Evolutionary conservation across 2,329 filamentous ascomycete genomes (phyloP), one percentile per base, ranked within the genome.

Genomic region (Colletotrichum cordylinicola): DNA sequence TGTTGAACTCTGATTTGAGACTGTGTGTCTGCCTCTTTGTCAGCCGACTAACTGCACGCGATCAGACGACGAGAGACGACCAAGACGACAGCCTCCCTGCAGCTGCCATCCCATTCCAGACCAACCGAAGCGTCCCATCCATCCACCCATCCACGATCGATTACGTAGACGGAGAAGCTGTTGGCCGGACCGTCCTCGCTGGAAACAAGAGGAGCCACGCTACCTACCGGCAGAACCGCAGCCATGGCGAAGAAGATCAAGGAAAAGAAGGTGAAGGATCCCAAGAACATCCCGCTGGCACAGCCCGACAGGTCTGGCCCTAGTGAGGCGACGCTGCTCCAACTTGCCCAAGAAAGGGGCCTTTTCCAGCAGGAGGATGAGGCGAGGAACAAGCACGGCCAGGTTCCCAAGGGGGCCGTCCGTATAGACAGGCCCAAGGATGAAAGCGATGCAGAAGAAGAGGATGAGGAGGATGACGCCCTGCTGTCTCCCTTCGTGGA

Each of bases 241-340:
- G 74, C 27, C 8, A 78, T 78, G 77, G 77, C 75, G 6, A 78
- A 77, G 24, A 75, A 72, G 89, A 88, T 86, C 70, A 86, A 85
- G 78, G 87, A 88, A 79, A 88, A 89, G 65, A 89, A 87, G 78
- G 85, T 89, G 77, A 85, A 87, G 79, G 84, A 85, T 62, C 84
- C 88, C 58, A 82, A 83, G 77, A 84, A 89, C 74, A 89, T 94
- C 82, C 91, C 92, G 79, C 88, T 96, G 74, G 85, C 87, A 67
- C 92, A 94, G n/a, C 94, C 94, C 37, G 92, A 95, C 84, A 91
- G 93, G 75, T 91, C 91, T 67, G 90, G 84, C 2, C 88, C 88
- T 0, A 85, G 85, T 7, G 88, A 91, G 58, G 90, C 93, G 83
- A 96, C 94, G 0, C 88, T 97, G n/a, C 88, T 96, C 74, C 88